These are phyloP conservation scores for Kodamaea jinghongensis DNA, from an alignment of 805 yeast species.

Conservation along the genomic window DNA sequence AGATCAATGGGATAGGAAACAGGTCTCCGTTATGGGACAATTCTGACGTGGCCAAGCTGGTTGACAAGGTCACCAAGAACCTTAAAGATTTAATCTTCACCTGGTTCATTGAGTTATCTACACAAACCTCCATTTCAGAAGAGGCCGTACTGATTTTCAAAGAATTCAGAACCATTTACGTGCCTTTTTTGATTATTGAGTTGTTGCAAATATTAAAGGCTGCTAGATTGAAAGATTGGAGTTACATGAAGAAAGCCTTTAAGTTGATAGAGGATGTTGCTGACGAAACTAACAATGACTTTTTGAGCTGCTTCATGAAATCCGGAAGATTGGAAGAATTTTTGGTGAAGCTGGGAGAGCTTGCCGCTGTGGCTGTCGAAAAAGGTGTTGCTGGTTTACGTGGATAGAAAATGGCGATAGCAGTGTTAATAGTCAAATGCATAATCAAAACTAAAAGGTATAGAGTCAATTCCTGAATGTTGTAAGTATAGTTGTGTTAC, in stretches of 20 bases:
- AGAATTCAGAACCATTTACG: constrained; percentile 63
- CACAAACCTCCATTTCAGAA: constrained; percentile 9
- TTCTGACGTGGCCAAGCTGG: constrained; percentile 33
- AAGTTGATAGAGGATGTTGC: constrained; percentile 63
- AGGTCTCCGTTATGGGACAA: constrained; percentile 24
- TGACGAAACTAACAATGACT: constrained; percentile 55
- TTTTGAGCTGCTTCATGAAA: constrained; percentile 58
- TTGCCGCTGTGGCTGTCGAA: constrained; percentile 51
- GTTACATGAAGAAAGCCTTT: constrained; percentile 54
- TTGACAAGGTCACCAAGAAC: constrained; percentile 31
- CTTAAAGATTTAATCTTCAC: constrained; percentile 26
- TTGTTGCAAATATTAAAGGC: constrained; percentile 51
- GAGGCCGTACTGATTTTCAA: constrained; percentile 28
- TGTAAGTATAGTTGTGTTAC: too few species aligned
- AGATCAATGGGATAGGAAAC: constrained; percentile 16
- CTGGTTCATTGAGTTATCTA: constrained; percentile 36
- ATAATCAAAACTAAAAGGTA: too few species aligned
- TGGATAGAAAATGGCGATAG: constrained; percentile 13
- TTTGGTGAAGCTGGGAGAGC: constrained; percentile 50
- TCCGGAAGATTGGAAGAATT: constrained; percentile 58
- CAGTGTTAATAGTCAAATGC: too few species aligned
- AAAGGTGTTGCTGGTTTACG: constrained; percentile 47
- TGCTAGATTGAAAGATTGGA: constrained; percentile 37
- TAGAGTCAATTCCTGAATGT: too few species aligned
- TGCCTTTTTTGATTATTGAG: constrained; percentile 71